These are phyloP conservation scores for Alternaria burnsii DNA, from an alignment of 2,329 filamentous ascomycete genomes.

Conservation along the genomic window DNA sequence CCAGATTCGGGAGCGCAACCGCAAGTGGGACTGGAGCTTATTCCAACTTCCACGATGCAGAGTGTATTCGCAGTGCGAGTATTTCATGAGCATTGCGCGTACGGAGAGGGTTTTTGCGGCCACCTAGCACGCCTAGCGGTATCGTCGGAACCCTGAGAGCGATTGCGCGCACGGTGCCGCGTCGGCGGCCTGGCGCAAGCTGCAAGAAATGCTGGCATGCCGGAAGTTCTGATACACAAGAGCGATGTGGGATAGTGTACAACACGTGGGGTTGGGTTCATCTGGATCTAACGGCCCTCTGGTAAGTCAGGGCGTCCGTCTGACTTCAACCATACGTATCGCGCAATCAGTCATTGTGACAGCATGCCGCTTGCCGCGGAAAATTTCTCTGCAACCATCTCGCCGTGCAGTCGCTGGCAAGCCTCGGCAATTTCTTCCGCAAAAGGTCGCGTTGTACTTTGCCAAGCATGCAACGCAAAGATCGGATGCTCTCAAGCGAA, in stretches of 20 bases:
- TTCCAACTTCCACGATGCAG: constrained; percentile 33
- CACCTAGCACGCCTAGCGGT: constrained; percentile 11
- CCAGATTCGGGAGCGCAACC: constrained; percentile 37
- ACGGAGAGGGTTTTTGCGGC: not conserved
- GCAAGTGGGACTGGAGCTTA: constrained; percentile 46
- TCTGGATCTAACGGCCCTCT: constrained; percentile 13
- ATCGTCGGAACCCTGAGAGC: constrained; percentile 6
- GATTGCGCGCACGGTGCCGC: constrained; percentile 7
- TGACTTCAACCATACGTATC: not conserved
- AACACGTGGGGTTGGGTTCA: constrained; percentile 35
- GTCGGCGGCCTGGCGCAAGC: constrained; percentile 3
- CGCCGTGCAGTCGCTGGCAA: constrained; percentile 9
- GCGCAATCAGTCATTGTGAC: constrained; percentile 4
- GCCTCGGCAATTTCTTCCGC: constrained; percentile 27
- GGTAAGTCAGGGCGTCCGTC: not conserved
- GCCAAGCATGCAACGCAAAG: constrained; percentile 34
- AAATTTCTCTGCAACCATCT: constrained; percentile 20
- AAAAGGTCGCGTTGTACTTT: constrained; percentile 11
- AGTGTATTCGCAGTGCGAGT: not conserved
- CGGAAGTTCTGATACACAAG: constrained; percentile 3
- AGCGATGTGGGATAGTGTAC: constrained; percentile 18
- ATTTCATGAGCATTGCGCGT: constrained; percentile 4
- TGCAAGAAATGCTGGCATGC: constrained; percentile 6
- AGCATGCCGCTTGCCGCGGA: constrained; percentile 17
- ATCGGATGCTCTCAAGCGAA: constrained; percentile 18